Conservation (phyloP, 164 flowering plant species). For the Macadamia integrifolia region DNA sequence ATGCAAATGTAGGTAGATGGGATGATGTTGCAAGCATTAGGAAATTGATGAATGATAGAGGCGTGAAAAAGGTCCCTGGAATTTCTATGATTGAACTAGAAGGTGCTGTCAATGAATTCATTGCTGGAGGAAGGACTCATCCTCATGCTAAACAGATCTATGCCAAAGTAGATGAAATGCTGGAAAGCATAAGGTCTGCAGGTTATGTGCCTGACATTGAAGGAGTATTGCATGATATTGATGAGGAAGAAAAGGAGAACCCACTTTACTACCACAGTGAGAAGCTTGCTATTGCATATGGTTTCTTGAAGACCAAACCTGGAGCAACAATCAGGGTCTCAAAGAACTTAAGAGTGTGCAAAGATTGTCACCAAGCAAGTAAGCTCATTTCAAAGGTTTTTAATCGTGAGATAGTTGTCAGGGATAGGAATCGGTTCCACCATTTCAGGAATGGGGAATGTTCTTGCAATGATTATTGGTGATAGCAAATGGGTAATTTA, state of each 20-base stretch:
- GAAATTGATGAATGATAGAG: background rate
- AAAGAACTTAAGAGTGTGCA: background rate
- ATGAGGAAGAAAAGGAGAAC: background rate
- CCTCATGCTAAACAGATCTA: background rate
- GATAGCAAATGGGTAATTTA: background rate
- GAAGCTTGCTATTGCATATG: background rate
- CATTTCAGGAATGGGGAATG: background rate
- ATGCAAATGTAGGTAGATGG: background rate
- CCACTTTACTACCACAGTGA: background rate
- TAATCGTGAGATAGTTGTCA: background rate
- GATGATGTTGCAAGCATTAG: background rate
- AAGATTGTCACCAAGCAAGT: background rate
- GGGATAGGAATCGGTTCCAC: background rate
- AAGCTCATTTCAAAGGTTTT: background rate
- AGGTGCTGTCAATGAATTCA: background rate
- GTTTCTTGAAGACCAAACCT: background rate
- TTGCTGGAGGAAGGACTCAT: constrained; percentile 1
- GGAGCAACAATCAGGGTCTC: background rate
- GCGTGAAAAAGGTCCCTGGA: background rate
- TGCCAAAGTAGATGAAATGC: background rate
- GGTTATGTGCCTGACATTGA: background rate
- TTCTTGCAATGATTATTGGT: constrained; percentile 1
- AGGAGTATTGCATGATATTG: background rate
- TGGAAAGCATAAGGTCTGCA: constrained; percentile 1
- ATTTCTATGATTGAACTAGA: background rate